phyloP scores from a whole-genome alignment of 148 eudicot species.

The Talinum fruticosum region DNA sequence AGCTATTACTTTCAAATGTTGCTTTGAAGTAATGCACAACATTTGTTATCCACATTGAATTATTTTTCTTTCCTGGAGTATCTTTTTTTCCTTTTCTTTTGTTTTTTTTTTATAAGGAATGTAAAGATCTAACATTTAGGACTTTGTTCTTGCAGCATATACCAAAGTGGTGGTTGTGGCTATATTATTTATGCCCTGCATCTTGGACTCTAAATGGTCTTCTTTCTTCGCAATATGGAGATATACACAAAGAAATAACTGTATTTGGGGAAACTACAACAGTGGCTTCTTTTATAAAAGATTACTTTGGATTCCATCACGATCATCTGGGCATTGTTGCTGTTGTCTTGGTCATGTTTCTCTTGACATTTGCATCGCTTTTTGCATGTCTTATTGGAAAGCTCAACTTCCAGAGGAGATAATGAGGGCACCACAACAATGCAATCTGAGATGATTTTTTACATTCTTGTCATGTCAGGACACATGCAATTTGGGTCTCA shows the following conservation, averaged over 20 bases:
- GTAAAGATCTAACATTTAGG: background rate
- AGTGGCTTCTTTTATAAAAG: conserved; percentile 46
- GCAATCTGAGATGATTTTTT: background rate
- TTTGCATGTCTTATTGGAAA: conserved; percentile 58
- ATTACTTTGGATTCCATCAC: conserved; percentile 58
- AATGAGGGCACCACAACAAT: background rate
- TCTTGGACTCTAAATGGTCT: conserved; percentile 66
- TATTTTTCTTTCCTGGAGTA: no score
- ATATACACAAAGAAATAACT: conserved; percentile 34
- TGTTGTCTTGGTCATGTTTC: conserved; percentile 46
- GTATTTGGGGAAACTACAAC: conserved; percentile 47
- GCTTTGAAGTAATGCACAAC: background rate
- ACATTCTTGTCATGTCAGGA: background rate
- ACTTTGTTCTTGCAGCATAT: conserved; percentile 45
- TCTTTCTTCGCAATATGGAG: conserved; percentile 72
- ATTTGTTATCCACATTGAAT: no score
- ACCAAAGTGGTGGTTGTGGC: conserved; percentile 82
- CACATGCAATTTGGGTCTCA: background rate
- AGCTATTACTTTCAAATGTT: conserved; percentile 23
- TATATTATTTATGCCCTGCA: conserved; percentile 54
- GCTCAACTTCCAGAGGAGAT: conserved; percentile 76
- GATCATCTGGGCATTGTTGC: conserved; percentile 47
- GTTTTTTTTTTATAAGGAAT: no score
- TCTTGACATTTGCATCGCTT: conserved; percentile 51
- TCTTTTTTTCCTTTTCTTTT: no score